Base-by-base conservation (phyloP, 768 basidiomycete species). In the Boletus speciosus region DNA sequence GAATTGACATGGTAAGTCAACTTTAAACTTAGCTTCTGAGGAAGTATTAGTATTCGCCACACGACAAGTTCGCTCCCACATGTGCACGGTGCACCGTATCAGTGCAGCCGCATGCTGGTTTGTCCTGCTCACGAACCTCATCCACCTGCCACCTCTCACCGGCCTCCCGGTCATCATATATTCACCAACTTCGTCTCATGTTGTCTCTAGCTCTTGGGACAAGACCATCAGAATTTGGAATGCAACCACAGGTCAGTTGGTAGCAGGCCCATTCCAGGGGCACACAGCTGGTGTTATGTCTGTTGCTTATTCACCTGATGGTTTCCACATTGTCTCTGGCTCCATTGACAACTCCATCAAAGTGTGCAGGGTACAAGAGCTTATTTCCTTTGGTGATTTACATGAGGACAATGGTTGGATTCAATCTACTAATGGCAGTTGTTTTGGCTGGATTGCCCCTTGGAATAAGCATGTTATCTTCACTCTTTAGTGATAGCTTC, bases 201-300 rank as follows among this genome's bases (percentile, higher is more conserved):
- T 58, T 47, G 42, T 25, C 32, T 37, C 47, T 57, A 36, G 51
- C 6, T 48, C 42, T 15, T 1, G 1, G 9, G 57, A 58, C 12
- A 38, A 25, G 0, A 51, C 40, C n/a, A 27, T 47, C 9, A 34
- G 15, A 7, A n/a, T 68, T 23, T 69, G 62, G 65, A 47, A 63
- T 49, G 41, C 42, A 29, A 39, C 38, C 32, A 36, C 51, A 46
- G 37, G 52, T 50, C 29, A 49, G 10, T 34, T 27, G 49, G 21
- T 57, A 39, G 46, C 38, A 19, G 19, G 10, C 3, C 38, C 38
- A 19, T 39, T 39, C 10, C 38, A 39, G 11, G 38, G 38, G 16
- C 59, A 67, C 19, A 52, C 16, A 25, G 14, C 21, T 4, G 16
- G 4, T 10, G 49, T 62, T 1, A 39, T 10, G 16, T 53, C 55